phyloP scores from a whole-genome alignment of 345 rosid genomes.

The Lepidium africanum region DNA sequence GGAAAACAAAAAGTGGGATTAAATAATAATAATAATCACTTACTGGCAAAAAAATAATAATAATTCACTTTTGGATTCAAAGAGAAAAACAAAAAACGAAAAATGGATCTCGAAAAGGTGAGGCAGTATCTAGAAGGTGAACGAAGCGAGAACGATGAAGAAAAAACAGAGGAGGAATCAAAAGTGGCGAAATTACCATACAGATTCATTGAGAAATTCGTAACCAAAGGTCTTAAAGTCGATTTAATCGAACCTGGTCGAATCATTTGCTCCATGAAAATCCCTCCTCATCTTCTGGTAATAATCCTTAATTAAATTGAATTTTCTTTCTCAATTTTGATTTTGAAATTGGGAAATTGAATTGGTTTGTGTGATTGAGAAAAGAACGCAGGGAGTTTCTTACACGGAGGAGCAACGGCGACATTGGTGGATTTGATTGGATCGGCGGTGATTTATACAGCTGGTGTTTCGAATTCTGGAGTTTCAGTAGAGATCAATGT shows the following conservation, averaged over 20 bases:
- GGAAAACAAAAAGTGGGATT: no score
- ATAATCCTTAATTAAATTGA: background rate
- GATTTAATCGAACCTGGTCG: constrained; percentile 72
- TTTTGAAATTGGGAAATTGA: background rate
- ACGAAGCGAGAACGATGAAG: constrained; percentile 14
- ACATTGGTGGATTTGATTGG: constrained; percentile 84
- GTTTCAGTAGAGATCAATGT: constrained; percentile 87
- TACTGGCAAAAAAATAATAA: no score
- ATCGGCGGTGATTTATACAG: constrained; percentile 56
- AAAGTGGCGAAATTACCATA: constrained; percentile 36
- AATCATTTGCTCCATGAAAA: constrained; percentile 65
- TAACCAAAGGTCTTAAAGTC: constrained; percentile 52
- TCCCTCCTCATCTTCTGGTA: constrained; percentile 77
- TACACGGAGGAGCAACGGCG: constrained; percentile 97
- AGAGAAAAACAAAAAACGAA: no score
- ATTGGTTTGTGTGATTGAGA: background rate
- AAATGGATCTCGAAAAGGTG: constrained; percentile 49
- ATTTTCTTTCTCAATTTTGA: background rate
- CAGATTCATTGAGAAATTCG: constrained; percentile 51
- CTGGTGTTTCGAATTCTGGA: constrained; percentile 43
- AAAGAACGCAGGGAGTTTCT: constrained; percentile 77
- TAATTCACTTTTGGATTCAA: no score
- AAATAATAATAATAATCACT: no score
- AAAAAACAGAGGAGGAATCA: constrained; percentile 18
- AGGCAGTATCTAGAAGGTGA: constrained; percentile 60